These are phyloP conservation scores for Leptographium radiaticola DNA, from an alignment of 2,329 filamentous ascomycete species.

Conservation along the genomic window DNA sequence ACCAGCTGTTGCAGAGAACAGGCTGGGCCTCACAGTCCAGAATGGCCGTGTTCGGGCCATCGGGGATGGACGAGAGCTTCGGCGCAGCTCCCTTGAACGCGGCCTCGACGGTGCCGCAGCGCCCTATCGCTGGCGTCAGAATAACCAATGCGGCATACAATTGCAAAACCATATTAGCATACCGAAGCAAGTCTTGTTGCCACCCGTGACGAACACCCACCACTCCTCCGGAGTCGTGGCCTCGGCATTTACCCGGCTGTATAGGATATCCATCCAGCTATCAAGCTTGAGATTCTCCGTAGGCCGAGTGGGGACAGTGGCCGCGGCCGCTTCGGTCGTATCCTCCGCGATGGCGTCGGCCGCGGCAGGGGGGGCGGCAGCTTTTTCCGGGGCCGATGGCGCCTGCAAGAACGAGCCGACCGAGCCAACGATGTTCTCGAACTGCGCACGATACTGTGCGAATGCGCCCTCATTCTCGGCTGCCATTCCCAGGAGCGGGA, in stretches of 20 bases:
- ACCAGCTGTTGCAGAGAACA: conserved; percentile 65
- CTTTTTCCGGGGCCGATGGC: conserved; percentile 14
- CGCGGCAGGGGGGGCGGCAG: neutral
- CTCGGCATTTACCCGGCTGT: conserved; percentile 43
- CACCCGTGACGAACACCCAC: conserved; percentile 61
- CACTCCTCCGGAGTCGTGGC: conserved; percentile 57
- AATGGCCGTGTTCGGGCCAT: conserved; percentile 52
- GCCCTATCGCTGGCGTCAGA: conserved; percentile 29
- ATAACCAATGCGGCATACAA: neutral
- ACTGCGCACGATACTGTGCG: conserved; percentile 48
- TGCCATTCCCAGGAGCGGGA: conserved; percentile 41
- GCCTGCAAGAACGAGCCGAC: conserved; percentile 37
- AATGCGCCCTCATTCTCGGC: conserved; percentile 31
- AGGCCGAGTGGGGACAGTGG: conserved; percentile 27
- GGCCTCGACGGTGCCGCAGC: conserved; percentile 49
- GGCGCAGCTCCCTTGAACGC: conserved; percentile 55
- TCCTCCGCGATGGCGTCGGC: conserved; percentile 14
- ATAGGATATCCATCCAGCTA: conserved; percentile 60
- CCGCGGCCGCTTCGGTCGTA: neutral
- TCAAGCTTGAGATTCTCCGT: conserved; percentile 49
- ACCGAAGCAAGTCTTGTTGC: conserved; percentile 68
- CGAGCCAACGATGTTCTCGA: conserved; percentile 50
- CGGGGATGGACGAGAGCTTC: conserved; percentile 46
- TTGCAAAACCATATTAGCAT: conserved; percentile 14
- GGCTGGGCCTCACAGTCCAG: conserved; percentile 64